These are phyloP conservation scores for Eremothecium cymbalariae DNA, from an alignment of 1,139 yeast species.

Conservation along the genomic window DNA sequence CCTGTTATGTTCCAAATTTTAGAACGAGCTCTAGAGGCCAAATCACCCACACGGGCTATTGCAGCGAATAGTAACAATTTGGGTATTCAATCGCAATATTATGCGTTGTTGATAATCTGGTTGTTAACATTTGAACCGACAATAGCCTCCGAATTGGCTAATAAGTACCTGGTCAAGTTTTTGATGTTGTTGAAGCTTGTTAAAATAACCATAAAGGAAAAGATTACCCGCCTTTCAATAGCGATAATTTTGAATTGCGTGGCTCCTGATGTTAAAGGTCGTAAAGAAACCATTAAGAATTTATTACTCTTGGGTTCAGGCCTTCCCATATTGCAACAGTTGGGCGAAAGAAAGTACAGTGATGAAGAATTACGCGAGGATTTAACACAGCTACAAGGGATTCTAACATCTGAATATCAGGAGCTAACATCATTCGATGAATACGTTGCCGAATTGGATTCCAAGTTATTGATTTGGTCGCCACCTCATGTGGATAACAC, in stretches of 20 bases:
- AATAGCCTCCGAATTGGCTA: constrained; percentile 46
- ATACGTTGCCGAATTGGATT: constrained; percentile 74
- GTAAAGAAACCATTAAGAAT: constrained; percentile 45
- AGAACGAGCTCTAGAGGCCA: constrained; percentile 18
- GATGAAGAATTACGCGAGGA: constrained; percentile 86
- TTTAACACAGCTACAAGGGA: constrained; percentile 48
- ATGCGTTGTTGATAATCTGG: constrained; percentile 75
- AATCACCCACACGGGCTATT: constrained; percentile 20
- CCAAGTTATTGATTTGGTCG: constrained; percentile 75
- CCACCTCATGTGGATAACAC: constrained; percentile 86
- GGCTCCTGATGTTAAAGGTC: constrained; percentile 28
- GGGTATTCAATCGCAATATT: constrained; percentile 78
- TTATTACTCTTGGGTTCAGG: constrained; percentile 73
- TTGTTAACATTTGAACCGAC: constrained; percentile 62
- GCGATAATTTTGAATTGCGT: constrained; percentile 63
- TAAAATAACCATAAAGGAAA: constrained; percentile 82
- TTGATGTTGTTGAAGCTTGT: constrained; percentile 54
- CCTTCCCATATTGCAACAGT: constrained; percentile 54
- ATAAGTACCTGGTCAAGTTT: constrained; percentile 35
- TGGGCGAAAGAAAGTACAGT: constrained; percentile 84
- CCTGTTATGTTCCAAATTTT: constrained; percentile 47
- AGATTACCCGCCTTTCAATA: constrained; percentile 73
- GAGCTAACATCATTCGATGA: constrained; percentile 89
- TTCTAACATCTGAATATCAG: constrained; percentile 62
- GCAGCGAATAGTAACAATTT: constrained; percentile 41